Base-by-base conservation (phyloP, 768 basidiomycete genomes). In the Daedaleopsis sinensis region DNA sequence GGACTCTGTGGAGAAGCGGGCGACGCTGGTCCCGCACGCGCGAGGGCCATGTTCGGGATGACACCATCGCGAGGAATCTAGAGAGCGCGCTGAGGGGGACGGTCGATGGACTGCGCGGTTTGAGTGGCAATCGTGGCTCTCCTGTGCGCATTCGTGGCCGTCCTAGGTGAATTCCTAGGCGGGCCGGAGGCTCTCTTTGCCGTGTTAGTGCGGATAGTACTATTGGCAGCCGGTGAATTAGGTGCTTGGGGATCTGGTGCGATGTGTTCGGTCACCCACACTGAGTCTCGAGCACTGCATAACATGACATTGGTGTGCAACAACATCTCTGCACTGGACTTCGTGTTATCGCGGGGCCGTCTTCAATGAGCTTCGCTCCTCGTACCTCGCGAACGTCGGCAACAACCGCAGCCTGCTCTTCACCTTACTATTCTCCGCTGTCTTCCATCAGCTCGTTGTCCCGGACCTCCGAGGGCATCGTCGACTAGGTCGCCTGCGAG, bases 401-500 rank as follows among this genome's bases (percentile, higher is more conserved):
- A 93, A 70, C 11, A 83, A 80, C 59, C 78, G 79, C 70, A 83
- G 69, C 76, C 15, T n/a, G n/a, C n/a, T 38, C 15, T 80, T 82
- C 69, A 73, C 78, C 59, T 76, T 74, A 52, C 74, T 72, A 19
- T 69, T 74, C 15, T 65, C 71, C 72, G 46, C 72, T 69, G 52
- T 72, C 77, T 12, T 65, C 65, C 59, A 65, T 63, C 36, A 77
- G 70, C 50, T 73, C 73, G 18, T 68, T 71, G 50, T 71, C 75
- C 27, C 69, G 69, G 37, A 70, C 66, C 65, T 77, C 68, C 57
- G 79, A 82, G 2, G 91, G 93, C 84, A 96, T 89, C 2, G 86
- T 84, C n/a, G 86, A 84, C 80, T 93, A 86, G 93, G 96, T 96
- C 0, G 85, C 94, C 94, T 97, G 63, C 7, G n/a, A n/a, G n/a